phyloP scores from a whole-genome alignment of 2,329 filamentous ascomycete genomes.

The Diaporthe caulivora region DNA sequence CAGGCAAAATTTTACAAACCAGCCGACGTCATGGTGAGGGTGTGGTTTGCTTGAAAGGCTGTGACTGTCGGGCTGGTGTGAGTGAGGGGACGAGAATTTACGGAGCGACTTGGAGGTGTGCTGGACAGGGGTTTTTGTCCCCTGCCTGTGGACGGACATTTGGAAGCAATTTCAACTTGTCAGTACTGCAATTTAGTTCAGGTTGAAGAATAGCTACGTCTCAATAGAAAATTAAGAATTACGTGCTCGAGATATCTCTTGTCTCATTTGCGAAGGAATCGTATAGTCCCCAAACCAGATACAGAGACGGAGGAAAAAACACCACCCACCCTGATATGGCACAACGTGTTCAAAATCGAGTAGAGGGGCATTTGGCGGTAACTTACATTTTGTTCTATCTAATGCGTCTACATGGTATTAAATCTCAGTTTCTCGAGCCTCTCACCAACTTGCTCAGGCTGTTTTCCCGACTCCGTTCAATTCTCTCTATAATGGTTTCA shows the following conservation, averaged over 20 bases:
- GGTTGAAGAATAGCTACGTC: neutral
- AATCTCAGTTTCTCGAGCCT: neutral
- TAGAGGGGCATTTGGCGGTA: neutral
- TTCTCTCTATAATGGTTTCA: too few relatives aligned
- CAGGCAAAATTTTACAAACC: neutral
- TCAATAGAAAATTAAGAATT: too few relatives aligned
- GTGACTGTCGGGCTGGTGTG: neutral
- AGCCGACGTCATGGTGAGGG: neutral
- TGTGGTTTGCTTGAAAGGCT: neutral
- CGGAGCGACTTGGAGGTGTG: neutral
- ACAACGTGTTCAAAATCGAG: neutral
- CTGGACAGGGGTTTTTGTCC: neutral
- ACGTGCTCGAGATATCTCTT: neutral
- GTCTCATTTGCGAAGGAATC: neutral
- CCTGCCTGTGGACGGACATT: neutral
- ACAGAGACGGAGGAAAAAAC: neutral
- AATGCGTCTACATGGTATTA: constrained; percentile 16
- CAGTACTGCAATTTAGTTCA: neutral
- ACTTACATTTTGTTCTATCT: neutral
- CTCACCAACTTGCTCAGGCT: neutral
- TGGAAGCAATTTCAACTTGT: neutral
- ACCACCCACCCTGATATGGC: neutral
- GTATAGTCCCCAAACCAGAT: neutral
- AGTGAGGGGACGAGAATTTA: neutral
- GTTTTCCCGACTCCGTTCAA: too few relatives aligned